Conservation (phyloP, 768 basidiomycete genomes). For the Agaricus subrufescens region DNA sequence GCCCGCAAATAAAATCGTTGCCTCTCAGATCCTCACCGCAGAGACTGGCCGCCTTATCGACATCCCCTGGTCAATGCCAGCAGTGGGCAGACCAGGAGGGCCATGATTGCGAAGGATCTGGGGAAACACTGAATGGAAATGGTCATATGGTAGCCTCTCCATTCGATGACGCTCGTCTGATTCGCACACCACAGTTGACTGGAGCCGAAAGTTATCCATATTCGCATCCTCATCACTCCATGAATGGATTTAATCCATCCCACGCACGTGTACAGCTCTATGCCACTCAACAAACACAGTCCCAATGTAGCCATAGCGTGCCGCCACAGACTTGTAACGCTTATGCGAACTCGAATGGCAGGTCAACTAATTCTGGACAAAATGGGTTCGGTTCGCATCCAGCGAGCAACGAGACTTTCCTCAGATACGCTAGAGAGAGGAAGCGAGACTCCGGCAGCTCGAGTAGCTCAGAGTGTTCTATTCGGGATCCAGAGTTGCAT, state of each 20-base stretch:
- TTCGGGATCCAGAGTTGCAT: background rate
- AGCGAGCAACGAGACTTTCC: background rate
- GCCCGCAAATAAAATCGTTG: background rate
- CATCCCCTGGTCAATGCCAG: background rate
- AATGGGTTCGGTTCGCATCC: background rate
- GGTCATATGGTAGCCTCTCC: background rate
- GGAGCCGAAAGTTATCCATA: background rate
- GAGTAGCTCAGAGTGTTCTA: background rate
- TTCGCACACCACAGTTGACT: background rate
- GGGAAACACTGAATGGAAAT: background rate
- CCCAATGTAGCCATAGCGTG: background rate
- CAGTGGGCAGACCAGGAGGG: background rate
- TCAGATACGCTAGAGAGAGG: background rate
- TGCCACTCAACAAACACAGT: background rate
- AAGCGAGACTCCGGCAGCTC: conserved; percentile 2
- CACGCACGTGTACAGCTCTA: background rate
- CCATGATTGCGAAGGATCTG: background rate
- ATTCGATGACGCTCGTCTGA: background rate
- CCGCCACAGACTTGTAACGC: background rate
- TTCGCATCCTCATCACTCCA: background rate
- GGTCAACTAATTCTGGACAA: background rate
- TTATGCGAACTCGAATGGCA: background rate
- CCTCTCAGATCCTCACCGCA: background rate
- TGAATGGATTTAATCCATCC: background rate
- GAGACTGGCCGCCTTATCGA: background rate